Conservation (phyloP, 306 rosid genomes). For the Begonia loranthoides region DNA sequence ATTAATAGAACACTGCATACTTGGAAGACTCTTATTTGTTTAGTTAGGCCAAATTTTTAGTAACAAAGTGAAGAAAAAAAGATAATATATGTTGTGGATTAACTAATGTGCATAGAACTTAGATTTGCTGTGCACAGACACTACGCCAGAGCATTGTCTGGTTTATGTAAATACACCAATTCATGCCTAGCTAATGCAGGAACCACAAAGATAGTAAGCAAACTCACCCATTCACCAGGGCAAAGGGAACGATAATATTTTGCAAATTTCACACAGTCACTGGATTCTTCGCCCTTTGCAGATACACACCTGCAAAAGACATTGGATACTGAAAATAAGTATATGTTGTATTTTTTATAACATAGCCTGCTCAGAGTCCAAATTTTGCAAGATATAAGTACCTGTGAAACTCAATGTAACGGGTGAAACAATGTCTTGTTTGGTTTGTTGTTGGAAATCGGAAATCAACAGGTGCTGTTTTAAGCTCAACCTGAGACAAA, state of each 20-base stretch:
- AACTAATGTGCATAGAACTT: too few relatives aligned
- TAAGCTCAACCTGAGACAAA: constrained; percentile 57
- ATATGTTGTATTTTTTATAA: neutral
- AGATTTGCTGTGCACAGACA: too few relatives aligned
- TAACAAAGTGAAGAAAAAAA: too few relatives aligned
- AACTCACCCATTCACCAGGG: constrained; percentile 95
- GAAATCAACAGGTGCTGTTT: constrained; percentile 92
- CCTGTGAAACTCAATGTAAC: constrained; percentile 92
- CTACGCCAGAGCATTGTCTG: too few relatives aligned
- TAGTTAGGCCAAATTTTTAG: too few relatives aligned
- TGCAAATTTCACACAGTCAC: constrained; percentile 66
- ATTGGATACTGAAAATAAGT: constrained; percentile 6
- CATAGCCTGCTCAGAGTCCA: neutral
- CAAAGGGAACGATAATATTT: constrained; percentile 83
- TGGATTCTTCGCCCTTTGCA: constrained; percentile 61
- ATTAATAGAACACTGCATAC: too few relatives aligned
- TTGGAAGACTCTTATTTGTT: too few relatives aligned
- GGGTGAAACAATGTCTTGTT: constrained; percentile 87
- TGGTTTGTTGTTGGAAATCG: constrained; percentile 97
- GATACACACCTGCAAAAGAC: constrained; percentile 53
- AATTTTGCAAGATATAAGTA: constrained; percentile 5
- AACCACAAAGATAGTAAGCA: constrained; percentile 7
- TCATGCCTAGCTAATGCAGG: too few relatives aligned
- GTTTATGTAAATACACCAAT: too few relatives aligned
- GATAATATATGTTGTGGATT: too few relatives aligned